Percentiles rank a stretch among this genome's conserved stretches.
These are phyloP conservation scores for Aristolochia californica DNA, from an alignment of 164 flowering plant species.

Conservation along the genomic window DNA sequence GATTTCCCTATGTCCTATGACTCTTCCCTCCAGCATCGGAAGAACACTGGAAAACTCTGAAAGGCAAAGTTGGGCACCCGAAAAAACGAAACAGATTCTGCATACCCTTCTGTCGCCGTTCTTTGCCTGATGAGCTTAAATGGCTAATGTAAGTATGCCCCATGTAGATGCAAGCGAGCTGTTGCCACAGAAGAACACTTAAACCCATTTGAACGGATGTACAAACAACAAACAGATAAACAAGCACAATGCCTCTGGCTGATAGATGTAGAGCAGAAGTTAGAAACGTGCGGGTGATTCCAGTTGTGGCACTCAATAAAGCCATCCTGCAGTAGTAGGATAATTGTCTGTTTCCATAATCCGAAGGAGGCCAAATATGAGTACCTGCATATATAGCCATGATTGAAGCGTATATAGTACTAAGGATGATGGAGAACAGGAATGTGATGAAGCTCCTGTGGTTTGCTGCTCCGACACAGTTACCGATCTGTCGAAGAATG, in stretches of 20 bases:
- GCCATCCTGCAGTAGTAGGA: constrained; percentile 8
- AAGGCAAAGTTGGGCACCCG: constrained; percentile 39
- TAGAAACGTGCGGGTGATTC: constrained; percentile 31
- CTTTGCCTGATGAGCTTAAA: constrained; percentile 34
- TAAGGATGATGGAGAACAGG: constrained; percentile 53
- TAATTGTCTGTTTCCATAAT: constrained; percentile 7
- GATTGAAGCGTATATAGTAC: constrained; percentile 49
- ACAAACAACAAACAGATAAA: constrained; percentile 68
- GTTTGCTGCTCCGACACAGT: constrained; percentile 91
- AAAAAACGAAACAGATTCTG: constrained; percentile 61
- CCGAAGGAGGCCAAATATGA: constrained; percentile 53
- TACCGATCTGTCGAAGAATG: constrained; percentile 70
- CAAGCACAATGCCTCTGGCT: constrained; percentile 53
- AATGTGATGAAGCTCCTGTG: constrained; percentile 63
- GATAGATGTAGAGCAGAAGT: constrained; percentile 42
- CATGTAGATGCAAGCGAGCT: constrained; percentile 60
- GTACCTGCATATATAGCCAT: constrained; percentile 40
- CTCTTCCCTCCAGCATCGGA: constrained; percentile 33
- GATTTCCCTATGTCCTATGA: constrained; percentile 13
- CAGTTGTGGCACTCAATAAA: constrained; percentile 23
- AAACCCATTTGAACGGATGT: constrained; percentile 60
- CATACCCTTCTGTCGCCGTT: constrained; percentile 40
- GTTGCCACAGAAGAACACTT: constrained; percentile 74
- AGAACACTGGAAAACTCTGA: constrained; percentile 30
- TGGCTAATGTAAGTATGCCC: constrained; percentile 74